Evolutionary conservation across 148 eudicot species (phyloP).

Genomic region (Rhododendron henanense): DNA sequence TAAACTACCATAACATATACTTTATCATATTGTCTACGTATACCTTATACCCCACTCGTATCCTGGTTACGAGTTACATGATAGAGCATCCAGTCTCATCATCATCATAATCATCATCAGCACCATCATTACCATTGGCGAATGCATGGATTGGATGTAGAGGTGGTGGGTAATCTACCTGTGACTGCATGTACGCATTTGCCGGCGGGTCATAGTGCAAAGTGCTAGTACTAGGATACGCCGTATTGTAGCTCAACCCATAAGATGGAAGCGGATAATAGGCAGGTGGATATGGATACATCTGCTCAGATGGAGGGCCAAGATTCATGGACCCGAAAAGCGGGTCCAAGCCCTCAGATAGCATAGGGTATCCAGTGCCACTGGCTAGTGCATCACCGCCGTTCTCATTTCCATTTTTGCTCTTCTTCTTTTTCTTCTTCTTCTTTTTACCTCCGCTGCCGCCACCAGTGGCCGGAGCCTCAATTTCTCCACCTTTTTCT

Average conservation of each 20-base stretch:
- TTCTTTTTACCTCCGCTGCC: slow-evolving; percentile 32
- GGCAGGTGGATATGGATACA: slow-evolving; percentile 15
- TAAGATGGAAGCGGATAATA: slow-evolving; percentile 28
- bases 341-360: not conserved
- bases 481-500: slow-evolving; percentile 1
- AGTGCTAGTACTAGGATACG: slow-evolving; percentile 25
- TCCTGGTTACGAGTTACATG: slow-evolving; percentile 18
- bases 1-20: not conserved
- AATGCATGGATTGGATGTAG: slow-evolving; percentile 12
- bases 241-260: slow-evolving; percentile 39
- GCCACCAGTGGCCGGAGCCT: slow-evolving; percentile 6
- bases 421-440: slow-evolving; percentile 22
- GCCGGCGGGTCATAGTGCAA: slow-evolving; percentile 26
- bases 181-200: slow-evolving; percentile 11
- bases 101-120: slow-evolving; percentile 16
- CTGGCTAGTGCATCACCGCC: slow-evolving; percentile 14
- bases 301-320: slow-evolving; percentile 22
- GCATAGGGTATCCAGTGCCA: slow-evolving; percentile 13
- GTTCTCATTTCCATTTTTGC: slow-evolving; percentile 18
- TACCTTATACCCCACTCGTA: not conserved
- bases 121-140: not conserved
- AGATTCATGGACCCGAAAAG: slow-evolving; percentile 15
- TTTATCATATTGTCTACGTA: not conserved
- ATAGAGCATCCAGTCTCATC: slow-evolving; percentile 36
- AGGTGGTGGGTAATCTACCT: slow-evolving; percentile 14